Conservation (phyloP, 208 protist genomes). For the Endotrypanum monterogeii region DNA sequence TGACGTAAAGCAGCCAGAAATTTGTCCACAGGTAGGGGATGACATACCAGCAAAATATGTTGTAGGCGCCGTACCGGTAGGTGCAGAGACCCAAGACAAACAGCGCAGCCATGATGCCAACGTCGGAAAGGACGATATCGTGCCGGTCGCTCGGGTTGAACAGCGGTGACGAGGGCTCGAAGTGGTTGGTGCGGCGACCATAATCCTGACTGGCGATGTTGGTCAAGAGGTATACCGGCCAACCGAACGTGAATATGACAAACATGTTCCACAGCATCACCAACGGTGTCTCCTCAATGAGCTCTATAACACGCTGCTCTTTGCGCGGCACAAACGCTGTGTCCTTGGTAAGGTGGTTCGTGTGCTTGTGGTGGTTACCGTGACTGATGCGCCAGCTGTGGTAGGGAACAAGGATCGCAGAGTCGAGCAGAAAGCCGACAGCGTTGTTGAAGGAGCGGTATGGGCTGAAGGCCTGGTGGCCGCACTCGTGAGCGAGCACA, state of each 20-base stretch:
- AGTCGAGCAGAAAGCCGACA: conserved; percentile 90
- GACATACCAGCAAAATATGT: conserved; percentile 76
- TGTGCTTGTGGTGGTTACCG: conserved; percentile 94
- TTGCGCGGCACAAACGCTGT: conserved; percentile 84
- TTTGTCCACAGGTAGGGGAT: conserved; percentile 90
- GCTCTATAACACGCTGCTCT: conserved; percentile 52
- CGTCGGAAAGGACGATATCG: conserved; percentile 73
- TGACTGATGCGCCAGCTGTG: conserved; percentile 94
- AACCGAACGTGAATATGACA: conserved; percentile 89
- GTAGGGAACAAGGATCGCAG: conserved; percentile 91
- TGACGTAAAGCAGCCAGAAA: conserved; percentile 70
- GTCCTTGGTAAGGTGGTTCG: conserved; percentile 94
- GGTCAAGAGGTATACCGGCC: conserved; percentile 84
- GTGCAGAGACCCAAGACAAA: conserved; percentile 37
- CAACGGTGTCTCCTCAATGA: conserved; percentile 72
- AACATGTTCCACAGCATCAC: conserved; percentile 50
- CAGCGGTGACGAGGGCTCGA: conserved; percentile 79
- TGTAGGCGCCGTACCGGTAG: conserved; percentile 61
- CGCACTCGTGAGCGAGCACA: conserved; percentile 96
- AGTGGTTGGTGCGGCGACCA: conserved; percentile 76
- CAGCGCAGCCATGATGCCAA: conserved; percentile 65
- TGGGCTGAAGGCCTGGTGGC: conserved; percentile 92
- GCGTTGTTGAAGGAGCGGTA: conserved; percentile 78
- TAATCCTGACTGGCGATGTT: conserved; percentile 82
- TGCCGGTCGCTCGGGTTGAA: conserved; percentile 70